phyloP scores from a whole-genome alignment of 1,284 basidiomycete species.

The Athelia psychrophila region DNA sequence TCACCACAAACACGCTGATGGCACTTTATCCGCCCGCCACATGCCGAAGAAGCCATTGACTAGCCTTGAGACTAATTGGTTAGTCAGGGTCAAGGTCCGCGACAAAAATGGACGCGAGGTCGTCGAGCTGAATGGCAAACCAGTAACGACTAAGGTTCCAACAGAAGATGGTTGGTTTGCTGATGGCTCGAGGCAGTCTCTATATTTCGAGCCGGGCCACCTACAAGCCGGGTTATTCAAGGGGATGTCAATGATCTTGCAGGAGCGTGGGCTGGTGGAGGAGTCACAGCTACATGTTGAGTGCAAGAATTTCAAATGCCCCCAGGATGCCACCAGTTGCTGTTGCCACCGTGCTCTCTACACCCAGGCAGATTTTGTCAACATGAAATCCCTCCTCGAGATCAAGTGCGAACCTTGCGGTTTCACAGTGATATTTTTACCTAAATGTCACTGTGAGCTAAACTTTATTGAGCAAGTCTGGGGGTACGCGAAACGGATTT shows the following conservation, averaged over 20 bases:
- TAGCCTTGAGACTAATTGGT: conserved; percentile 13
- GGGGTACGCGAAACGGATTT: conserved; percentile 15
- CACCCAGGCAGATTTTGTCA: conserved; percentile 21
- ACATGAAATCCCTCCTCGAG: conserved; percentile 14
- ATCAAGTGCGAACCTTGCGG: conserved; percentile 8
- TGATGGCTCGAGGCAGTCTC: conserved; percentile 12
- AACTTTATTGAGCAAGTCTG: conserved; percentile 20
- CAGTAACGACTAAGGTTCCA: conserved; percentile 9
- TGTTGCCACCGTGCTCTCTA: conserved; percentile 19
- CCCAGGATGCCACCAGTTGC: conserved; percentile 7
- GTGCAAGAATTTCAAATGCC: conserved; percentile 21
- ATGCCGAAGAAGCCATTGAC: conserved; percentile 14
- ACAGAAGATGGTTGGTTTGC: conserved; percentile 12
- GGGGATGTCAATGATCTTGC: conserved; percentile 23
- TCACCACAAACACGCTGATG: conserved; percentile 22
- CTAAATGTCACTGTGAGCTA: conserved; percentile 20
- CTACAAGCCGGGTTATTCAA: conserved; percentile 21
- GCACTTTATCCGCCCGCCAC: conserved; percentile 18
- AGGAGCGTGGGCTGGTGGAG: conserved; percentile 15
- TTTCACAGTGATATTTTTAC: conserved; percentile 18
- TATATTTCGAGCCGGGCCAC: conserved; percentile 19
- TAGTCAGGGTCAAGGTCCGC: conserved; percentile 10
- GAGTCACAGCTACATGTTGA: conserved; percentile 5
- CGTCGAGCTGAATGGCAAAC: conserved; percentile 8
- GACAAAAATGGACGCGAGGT: conserved; percentile 10